phyloP scores from a whole-genome alignment of 495 filamentous ascomycete species.

The Penicillium daleae region DNA sequence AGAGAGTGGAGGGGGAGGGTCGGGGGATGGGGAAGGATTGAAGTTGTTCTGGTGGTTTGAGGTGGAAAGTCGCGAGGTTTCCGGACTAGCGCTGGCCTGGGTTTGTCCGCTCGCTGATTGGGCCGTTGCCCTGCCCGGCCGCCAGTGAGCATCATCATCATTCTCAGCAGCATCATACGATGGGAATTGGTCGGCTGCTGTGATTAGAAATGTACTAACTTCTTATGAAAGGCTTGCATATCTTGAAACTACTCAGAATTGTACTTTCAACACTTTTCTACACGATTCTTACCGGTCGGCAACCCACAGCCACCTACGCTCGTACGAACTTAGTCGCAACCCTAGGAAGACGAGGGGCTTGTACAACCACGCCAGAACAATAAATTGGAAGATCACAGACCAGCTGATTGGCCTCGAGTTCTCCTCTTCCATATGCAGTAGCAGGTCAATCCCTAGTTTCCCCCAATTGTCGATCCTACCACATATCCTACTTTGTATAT shows the following conservation, averaged over 20 bases:
- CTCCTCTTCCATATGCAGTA: neutral
- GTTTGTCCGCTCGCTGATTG: slow-evolving; percentile 46
- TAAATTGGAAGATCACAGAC: neutral
- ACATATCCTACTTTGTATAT: neutral
- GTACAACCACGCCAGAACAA: neutral
- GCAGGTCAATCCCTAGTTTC: neutral
- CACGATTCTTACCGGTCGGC: neutral
- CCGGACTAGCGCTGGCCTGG: slow-evolving; percentile 45
- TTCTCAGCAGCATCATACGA: slow-evolving; percentile 25
- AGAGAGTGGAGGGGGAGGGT: slow-evolving; percentile 45
- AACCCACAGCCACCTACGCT: slow-evolving; percentile 1
- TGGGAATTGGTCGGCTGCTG: neutral
- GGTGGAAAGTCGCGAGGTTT: slow-evolving; percentile 48
- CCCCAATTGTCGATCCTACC: neutral
- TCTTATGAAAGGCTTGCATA: neutral
- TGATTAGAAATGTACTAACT: too few species aligned
- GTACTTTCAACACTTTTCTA: neutral
- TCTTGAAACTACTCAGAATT: neutral
- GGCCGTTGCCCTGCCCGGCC: slow-evolving; percentile 26
- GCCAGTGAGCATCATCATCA: slow-evolving; percentile 33
- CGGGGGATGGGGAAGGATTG: slow-evolving; percentile 39
- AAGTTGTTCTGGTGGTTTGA: slow-evolving; percentile 50
- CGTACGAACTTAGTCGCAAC: slow-evolving; percentile 4
- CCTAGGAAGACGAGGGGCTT: neutral
- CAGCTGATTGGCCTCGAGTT: neutral